A percentile compares a stretch with the other conserved stretches of the same genome.
Evolutionary conservation across 257 asterid genomes (phyloP).

Genomic region (Fraxinus americana): DNA sequence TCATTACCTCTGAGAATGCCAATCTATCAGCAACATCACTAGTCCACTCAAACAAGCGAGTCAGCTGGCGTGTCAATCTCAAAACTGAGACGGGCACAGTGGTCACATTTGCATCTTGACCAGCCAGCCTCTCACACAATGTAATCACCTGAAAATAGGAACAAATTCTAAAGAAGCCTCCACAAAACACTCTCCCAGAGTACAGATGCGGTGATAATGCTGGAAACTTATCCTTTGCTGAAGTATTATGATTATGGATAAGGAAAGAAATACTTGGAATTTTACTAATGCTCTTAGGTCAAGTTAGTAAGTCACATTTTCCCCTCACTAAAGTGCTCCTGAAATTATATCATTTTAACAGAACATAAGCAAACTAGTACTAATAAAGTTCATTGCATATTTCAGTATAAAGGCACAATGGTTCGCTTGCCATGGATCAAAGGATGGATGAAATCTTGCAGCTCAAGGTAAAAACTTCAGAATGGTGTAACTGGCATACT

Average conservation of each 20-base stretch:
- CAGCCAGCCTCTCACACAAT: conserved; percentile 97
- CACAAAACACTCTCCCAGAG: neutral
- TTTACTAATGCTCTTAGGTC: neutral
- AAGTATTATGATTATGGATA: neutral
- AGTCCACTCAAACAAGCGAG: conserved; percentile 96
- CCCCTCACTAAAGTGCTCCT: neutral
- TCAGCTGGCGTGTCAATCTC: conserved; percentile 87
- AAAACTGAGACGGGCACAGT: conserved; percentile 97
- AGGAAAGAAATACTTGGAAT: neutral
- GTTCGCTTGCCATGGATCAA: neutral
- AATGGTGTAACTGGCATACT: neutral
- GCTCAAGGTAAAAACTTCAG: neutral
- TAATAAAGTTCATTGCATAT: neutral
- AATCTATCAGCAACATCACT: conserved; percentile 94
- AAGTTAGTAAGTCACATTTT: neutral
- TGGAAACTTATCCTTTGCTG: neutral
- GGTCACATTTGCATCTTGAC: conserved; percentile 98
- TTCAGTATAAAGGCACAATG: neutral
- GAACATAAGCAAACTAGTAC: neutral
- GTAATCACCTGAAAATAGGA: conserved; percentile 76
- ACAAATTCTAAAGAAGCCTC: neutral
- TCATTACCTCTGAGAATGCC: conserved; percentile 91
- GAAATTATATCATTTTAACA: neutral
- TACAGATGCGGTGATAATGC: too few species aligned
- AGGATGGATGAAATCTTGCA: neutral